Conservation (phyloP, 805 yeast genomes). For the Candida koratica region DNA sequence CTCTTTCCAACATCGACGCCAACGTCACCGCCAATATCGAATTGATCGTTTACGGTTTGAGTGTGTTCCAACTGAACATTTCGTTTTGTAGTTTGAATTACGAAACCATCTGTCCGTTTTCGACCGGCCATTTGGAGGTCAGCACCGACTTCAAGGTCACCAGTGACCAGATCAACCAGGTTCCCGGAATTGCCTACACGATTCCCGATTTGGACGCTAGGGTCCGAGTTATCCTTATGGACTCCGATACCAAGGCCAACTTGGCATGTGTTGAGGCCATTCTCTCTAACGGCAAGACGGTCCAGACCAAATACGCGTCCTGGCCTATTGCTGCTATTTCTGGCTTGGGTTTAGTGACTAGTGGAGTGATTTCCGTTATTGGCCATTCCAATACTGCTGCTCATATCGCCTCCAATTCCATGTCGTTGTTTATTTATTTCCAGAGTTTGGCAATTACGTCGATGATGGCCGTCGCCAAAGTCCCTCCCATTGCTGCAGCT, state of each 20-base stretch:
- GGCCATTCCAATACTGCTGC: conserved; percentile 94
- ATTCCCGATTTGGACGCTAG: conserved; percentile 94
- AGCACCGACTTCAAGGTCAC: conserved; percentile 45
- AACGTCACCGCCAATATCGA: conserved; percentile 62
- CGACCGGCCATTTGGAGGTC: conserved; percentile 83
- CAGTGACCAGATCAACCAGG: conserved; percentile 38
- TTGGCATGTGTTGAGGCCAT: conserved; percentile 92
- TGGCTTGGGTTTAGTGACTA: conserved; percentile 80
- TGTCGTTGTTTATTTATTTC: conserved; percentile 88
- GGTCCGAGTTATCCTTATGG: conserved; percentile 67
- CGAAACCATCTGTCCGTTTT: conserved; percentile 69
- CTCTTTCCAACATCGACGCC: conserved; percentile 73
- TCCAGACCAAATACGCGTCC: conserved; percentile 83
- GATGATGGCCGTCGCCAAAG: conserved; percentile 89
- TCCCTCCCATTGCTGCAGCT: conserved; percentile 96
- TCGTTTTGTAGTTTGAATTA: conserved; percentile 59
- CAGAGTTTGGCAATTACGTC: conserved; percentile 88
- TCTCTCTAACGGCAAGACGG: conserved; percentile 85
- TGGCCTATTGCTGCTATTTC: conserved; percentile 96
- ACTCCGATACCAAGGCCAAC: conserved; percentile 40
- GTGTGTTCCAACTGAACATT: conserved; percentile 50
- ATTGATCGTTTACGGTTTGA: conserved; percentile 78
- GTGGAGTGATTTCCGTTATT: conserved; percentile 79
- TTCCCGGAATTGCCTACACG: conserved; percentile 84
- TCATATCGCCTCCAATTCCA: conserved; percentile 94